Evolutionary conservation across 2,329 filamentous ascomycete species (phyloP).

Genomic region (Colletotrichum abscissum): DNA sequence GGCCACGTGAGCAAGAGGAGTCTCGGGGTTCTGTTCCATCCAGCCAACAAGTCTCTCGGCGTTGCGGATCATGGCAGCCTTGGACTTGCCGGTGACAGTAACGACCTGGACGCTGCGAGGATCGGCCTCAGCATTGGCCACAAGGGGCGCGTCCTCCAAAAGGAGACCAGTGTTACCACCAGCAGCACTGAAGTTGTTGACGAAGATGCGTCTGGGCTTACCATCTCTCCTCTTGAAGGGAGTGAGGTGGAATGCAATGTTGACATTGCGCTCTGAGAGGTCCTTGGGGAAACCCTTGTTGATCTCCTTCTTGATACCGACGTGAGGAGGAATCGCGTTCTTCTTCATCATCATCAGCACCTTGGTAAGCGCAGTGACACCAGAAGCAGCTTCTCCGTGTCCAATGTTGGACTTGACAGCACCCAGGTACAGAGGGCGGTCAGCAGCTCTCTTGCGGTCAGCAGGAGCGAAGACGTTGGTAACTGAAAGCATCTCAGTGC

Average conservation of each 20-base stretch:
- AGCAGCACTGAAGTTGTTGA: constrained; percentile 79
- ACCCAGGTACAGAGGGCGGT: constrained; percentile 70
- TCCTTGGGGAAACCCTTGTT: constrained; percentile 70
- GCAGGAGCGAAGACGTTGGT: constrained; percentile 64
- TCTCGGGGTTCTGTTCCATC: constrained; percentile 63
- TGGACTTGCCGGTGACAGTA: constrained; percentile 66
- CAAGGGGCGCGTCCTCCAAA: constrained; percentile 69
- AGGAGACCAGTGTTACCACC: constrained; percentile 78
- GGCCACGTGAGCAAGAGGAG: constrained; percentile 66
- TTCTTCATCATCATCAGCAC: constrained; percentile 74
- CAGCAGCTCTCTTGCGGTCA: constrained; percentile 55
- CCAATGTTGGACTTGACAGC: constrained; percentile 74
- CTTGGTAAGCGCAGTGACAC: constrained; percentile 72
- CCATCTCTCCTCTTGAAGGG: constrained; percentile 61
- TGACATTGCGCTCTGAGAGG: constrained; percentile 66
- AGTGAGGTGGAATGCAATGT: constrained; percentile 66
- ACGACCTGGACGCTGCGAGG: constrained; percentile 69
- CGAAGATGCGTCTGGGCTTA: constrained; percentile 59
- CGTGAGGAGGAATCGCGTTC: constrained; percentile 71
- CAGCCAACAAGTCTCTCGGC: constrained; percentile 64
- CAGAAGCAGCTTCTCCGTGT: constrained; percentile 71
- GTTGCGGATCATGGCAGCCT: constrained; percentile 68
- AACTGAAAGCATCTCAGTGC: constrained; percentile 84
- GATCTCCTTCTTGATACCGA: constrained; percentile 74
- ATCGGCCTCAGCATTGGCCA: constrained; percentile 58